phyloP scores from a whole-genome alignment of 225 moss, liverwort and hornwort species.

The Lunularia cruciata region DNA sequence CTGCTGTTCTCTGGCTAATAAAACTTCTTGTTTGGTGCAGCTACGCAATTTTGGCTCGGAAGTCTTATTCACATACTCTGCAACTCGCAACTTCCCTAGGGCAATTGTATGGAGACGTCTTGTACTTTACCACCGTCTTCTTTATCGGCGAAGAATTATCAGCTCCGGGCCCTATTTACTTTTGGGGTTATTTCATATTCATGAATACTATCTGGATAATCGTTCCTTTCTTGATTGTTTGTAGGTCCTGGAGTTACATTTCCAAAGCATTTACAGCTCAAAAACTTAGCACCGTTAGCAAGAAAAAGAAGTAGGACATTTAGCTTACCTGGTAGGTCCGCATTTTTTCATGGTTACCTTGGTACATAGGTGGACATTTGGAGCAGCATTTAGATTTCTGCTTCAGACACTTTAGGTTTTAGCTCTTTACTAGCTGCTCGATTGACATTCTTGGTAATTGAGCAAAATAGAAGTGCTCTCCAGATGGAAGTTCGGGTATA shows the following conservation, averaged over 20 bases:
- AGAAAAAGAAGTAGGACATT: conserved; percentile 25
- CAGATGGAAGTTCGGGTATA: too few relatives aligned
- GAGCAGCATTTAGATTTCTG: too few relatives aligned
- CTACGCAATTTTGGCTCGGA: conserved; percentile 63
- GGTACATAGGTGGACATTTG: too few relatives aligned
- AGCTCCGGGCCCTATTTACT: conserved; percentile 55
- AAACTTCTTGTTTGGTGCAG: conserved; percentile 42
- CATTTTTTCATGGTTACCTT: too few relatives aligned
- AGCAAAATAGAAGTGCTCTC: too few relatives aligned
- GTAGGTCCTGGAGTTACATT: conserved; percentile 68
- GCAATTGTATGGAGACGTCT: conserved; percentile 76
- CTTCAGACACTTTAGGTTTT: too few relatives aligned
- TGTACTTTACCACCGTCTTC: conserved; percentile 61
- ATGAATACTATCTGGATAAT: conserved; percentile 82
- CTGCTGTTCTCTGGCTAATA: background rate
- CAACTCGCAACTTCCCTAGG: conserved; percentile 71
- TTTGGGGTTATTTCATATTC: conserved; percentile 86
- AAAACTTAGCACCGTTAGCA: conserved; percentile 17
- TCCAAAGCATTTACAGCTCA: conserved; percentile 44
- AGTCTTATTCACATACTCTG: conserved; percentile 57
- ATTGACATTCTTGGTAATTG: too few relatives aligned
- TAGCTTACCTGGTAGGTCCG: too few relatives aligned
- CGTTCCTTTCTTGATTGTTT: conserved; percentile 50
- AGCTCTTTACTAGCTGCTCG: too few relatives aligned
- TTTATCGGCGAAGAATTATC: conserved; percentile 49